Conservation (phyloP, 1,284 basidiomycete species). For the Tilletia walkeri region DNA sequence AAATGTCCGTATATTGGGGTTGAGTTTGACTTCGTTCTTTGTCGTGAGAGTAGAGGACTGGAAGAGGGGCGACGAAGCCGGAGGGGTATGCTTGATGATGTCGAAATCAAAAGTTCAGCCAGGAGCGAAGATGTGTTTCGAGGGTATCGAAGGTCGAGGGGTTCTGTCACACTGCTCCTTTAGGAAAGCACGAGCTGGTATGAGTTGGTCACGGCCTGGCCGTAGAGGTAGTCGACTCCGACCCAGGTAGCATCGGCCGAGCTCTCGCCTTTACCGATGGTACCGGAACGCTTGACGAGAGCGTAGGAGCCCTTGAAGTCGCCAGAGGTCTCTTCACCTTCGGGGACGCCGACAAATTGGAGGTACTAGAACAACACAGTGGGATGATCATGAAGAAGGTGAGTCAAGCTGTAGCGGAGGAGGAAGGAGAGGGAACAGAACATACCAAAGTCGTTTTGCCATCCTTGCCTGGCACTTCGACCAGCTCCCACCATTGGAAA, state of each 20-base stretch:
- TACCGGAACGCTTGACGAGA: conserved; percentile 11
- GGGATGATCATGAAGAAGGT: background rate
- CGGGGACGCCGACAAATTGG: conserved; percentile 19
- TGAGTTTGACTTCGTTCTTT: too few species aligned
- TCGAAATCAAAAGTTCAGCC: too few species aligned
- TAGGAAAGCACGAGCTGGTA: conserved; percentile 4
- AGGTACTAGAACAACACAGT: conserved; percentile 19
- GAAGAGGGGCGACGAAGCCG: too few species aligned
- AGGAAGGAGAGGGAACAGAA: conserved; percentile 9
- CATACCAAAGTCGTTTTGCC: conserved; percentile 14
- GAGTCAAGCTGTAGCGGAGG: conserved; percentile 1
- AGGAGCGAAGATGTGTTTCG: too few species aligned
- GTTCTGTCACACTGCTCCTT: background rate
- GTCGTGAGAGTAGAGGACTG: too few species aligned
- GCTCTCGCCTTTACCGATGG: conserved; percentile 11
- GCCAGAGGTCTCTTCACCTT: background rate
- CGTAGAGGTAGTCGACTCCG: conserved; percentile 4
- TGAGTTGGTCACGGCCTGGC: background rate
- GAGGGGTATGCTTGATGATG: too few species aligned
- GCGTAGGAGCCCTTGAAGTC: conserved; percentile 8
- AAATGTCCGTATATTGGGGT: too few species aligned
- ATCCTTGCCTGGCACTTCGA: conserved; percentile 8
- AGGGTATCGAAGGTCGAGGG: too few species aligned
- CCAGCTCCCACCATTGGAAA: conserved; percentile 16
- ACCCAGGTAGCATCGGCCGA: background rate